Base-by-base conservation (phyloP, 495 filamentous ascomycete species). In the Pyronema omphalodes region DNA sequence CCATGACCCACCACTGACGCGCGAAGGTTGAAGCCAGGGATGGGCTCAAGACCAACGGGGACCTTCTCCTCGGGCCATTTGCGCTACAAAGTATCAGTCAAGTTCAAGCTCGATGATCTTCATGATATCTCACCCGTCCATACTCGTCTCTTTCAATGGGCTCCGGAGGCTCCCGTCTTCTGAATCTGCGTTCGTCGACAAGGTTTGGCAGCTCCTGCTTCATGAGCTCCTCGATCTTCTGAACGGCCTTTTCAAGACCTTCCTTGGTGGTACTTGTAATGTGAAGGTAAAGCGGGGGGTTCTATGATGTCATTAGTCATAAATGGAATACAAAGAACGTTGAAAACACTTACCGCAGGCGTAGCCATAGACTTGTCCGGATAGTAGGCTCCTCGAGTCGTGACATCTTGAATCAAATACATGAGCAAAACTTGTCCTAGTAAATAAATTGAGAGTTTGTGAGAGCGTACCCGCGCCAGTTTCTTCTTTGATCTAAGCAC, bases 61-160 rank as follows among this genome's bases (percentile, higher is more conserved):
- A 98, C 93, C 55, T 81, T 83, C 68, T 94, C 88, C 62, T 95
- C 89, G 7, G 91, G 91, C 91, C 91, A 96, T 86, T 95, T 95
- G 59, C 88, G 87, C 85, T 94, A 63, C 58, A 67, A 64, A 33
- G 23, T 8, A 66, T 73, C 55, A 70, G 60, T 54, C 51, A 36
- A 54, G 41, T 23, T 44, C 41, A 47, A n/a, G 9, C 6, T 3
- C 18, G 5, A 44, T 19, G 12, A 35, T 23, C 6, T 36, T 33
- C 51, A 18, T 34, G 39, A 7, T 15, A 69, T 29, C 83, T 67
- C 76, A 94, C 88, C 65, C 91, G 80, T 53, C 89, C 88, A 69
- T 81, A 89, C 66, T 94, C 86, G 64, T 96, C 91, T 52, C 89
- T 82, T 67, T 98, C 91, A n/a, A 95, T 80, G 36, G 75, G 78